Evolutionary conservation across 352 stramenopile genomes (phyloP).

Genomic region (Stramenopiles sp.): DNA sequence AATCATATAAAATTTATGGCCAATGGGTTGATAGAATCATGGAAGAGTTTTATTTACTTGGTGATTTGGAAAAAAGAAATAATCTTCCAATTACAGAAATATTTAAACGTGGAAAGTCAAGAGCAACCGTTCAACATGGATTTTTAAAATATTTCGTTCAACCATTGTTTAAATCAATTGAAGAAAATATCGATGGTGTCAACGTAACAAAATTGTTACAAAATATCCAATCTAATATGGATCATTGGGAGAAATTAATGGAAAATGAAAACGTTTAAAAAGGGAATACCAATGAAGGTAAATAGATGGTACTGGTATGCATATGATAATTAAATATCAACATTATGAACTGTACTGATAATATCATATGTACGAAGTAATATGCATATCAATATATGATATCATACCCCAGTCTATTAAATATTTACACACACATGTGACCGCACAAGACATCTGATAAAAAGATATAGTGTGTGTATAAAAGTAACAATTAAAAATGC

Average conservation of each 20-base stretch:
- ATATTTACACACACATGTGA: no score
- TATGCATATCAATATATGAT: no score
- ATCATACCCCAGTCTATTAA: no score
- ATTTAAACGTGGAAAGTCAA: not conserved
- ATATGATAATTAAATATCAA: no score
- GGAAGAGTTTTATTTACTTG: not conserved
- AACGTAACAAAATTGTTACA: not conserved
- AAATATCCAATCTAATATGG: not conserved
- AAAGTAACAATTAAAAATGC: no score
- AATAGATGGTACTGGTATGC: no score
- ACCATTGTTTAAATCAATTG: not conserved
- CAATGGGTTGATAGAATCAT: not conserved
- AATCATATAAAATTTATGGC: not conserved
- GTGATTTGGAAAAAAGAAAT: not conserved
- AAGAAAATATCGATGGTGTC: not conserved
- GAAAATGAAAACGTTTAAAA: not conserved
- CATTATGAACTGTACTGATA: no score
- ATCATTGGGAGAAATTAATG: not conserved
- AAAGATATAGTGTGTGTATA: no score
- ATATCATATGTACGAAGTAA: no score
- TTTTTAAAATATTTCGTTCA: conserved; percentile 8
- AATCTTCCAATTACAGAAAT: not conserved
- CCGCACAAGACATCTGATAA: no score
- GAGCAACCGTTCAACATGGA: not conserved
- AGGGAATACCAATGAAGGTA: no score